These are phyloP conservation scores for Phyllosticta citribraziliensis DNA, from an alignment of 2,329 filamentous ascomycete species.

Conservation along the genomic window DNA sequence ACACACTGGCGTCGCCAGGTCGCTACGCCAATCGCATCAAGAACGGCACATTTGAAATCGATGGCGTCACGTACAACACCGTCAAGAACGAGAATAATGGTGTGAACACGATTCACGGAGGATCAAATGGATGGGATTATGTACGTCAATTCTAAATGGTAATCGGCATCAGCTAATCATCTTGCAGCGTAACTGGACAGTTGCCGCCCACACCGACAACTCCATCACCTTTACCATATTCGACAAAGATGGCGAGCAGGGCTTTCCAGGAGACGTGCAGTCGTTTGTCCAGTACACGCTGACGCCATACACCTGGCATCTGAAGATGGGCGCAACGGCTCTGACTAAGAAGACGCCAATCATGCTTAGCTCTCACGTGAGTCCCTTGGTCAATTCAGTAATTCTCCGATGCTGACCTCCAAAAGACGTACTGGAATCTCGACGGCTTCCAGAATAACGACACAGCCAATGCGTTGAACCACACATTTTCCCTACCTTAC, in stretches of 20 bases:
- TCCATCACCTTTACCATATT: conserved; percentile 68
- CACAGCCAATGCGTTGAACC: conserved; percentile 55
- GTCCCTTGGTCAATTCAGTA: conserved; percentile 8
- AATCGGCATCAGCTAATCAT: conserved; percentile 6
- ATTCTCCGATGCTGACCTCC: background rate
- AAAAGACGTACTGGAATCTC: conserved; percentile 70
- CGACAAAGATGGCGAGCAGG: conserved; percentile 62
- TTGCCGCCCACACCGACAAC: conserved; percentile 54
- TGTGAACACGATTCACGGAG: conserved; percentile 58
- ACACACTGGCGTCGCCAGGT: conserved; percentile 14
- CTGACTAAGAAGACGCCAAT: conserved; percentile 71
- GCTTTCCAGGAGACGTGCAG: conserved; percentile 69
- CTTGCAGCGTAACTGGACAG: conserved; percentile 58
- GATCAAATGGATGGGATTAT: conserved; percentile 63
- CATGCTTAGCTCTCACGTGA: conserved; percentile 65
- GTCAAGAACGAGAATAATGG: conserved; percentile 48
- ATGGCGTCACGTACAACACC: conserved; percentile 51
- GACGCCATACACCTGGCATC: conserved; percentile 55
- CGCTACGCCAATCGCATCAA: conserved; percentile 75
- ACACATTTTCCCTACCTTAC: conserved; percentile 64
- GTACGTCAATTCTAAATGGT: conserved; percentile 15
- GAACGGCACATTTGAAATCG: conserved; percentile 63
- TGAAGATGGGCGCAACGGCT: conserved; percentile 61
- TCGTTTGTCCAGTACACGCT: conserved; percentile 67
- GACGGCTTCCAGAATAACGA: conserved; percentile 69